Percentiles rank a stretch among this genome's conserved stretches.
Evolutionary conservation across 192 early-diverging fungal genomes (phyloP).

Genomic region (Piromyces finnis): DNA sequence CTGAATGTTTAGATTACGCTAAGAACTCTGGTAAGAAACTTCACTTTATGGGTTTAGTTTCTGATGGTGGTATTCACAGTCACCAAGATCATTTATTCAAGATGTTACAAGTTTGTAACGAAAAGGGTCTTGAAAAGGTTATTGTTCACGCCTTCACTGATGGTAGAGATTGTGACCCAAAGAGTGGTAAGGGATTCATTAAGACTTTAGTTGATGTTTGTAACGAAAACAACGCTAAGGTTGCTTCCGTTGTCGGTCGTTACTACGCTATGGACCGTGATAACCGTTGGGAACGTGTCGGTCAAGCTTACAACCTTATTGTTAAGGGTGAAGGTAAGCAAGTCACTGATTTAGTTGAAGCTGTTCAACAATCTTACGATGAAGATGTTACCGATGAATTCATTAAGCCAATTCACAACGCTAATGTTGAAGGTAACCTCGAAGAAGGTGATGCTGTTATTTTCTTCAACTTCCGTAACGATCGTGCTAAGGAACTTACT

Average conservation of each 20-base stretch:
- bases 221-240: constrained; percentile 44
- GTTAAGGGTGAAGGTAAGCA: constrained; percentile 46
- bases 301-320: constrained; percentile 84
- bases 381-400: constrained; percentile 97
- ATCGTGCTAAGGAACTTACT: constrained; percentile 89
- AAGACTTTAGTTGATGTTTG: background rate
- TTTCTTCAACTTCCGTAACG: constrained; percentile 97
- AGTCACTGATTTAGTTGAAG: constrained; percentile 24
- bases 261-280: constrained; percentile 99
- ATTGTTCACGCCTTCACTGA: constrained; percentile 96
- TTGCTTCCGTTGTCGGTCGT: constrained; percentile 87
- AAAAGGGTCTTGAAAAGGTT: constrained; percentile 58
- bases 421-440: constrained; percentile 59
- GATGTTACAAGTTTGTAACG: constrained; percentile 70
- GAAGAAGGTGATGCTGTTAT: constrained; percentile 77
- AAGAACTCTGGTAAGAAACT: constrained; percentile 71
- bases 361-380: constrained; percentile 72
- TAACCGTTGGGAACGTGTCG: constrained; percentile 98
- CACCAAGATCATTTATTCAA: constrained; percentile 81
- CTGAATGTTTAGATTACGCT: constrained; percentile 66
- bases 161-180: constrained; percentile 90
- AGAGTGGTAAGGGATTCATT: constrained; percentile 22
- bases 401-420: constrained; percentile 86
- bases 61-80: constrained; percentile 96
- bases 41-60: constrained; percentile 84